phyloP scores from a whole-genome alignment of 2,329 filamentous ascomycete genomes.

The Venturia nashicola region DNA sequence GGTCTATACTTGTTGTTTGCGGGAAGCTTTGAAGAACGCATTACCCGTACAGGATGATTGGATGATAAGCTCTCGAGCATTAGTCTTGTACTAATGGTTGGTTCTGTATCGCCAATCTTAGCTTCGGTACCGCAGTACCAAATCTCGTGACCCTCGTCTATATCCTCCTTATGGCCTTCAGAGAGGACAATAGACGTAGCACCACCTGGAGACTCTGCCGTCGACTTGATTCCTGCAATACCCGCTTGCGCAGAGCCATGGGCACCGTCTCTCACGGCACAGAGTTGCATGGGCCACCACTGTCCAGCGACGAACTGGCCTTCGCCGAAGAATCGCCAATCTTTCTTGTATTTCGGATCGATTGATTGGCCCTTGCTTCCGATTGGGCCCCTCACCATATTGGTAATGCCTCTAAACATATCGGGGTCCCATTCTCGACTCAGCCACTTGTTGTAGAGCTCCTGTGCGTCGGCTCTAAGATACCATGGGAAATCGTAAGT shows the following conservation, averaged over 20 bases:
- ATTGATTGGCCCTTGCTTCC: constrained; percentile 10
- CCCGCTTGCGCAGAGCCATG: constrained; percentile 38
- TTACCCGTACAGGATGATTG: constrained; percentile 35
- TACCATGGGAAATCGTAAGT: constrained; percentile 25
- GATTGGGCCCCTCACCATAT: constrained; percentile 11
- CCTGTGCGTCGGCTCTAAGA: constrained; percentile 33
- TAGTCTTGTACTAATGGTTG: constrained; percentile 27
- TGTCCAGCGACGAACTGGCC: constrained; percentile 32
- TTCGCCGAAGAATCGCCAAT: constrained; percentile 21
- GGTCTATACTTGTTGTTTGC: constrained; percentile 30
- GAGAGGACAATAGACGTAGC: constrained; percentile 45
- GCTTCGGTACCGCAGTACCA: constrained; percentile 39
- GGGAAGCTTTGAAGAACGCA: constrained; percentile 32
- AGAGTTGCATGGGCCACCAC: constrained; percentile 44
- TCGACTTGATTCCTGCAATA: constrained; percentile 34
- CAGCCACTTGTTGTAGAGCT: constrained; percentile 35
- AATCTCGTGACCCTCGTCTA: constrained; percentile 37
- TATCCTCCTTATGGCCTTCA: constrained; percentile 20
- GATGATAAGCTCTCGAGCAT: constrained; percentile 29
- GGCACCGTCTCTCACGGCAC: constrained; percentile 39
- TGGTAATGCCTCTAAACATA: constrained; percentile 32
- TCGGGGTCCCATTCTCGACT: constrained; percentile 29
- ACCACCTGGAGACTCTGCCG: constrained; percentile 20
- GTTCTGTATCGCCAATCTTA: constrained; percentile 20
- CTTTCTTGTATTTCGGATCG: constrained; percentile 17